Percentiles rank a stretch among this genome's conserved stretches.
Evolutionary conservation across 2,329 filamentous ascomycete genomes (phyloP).

Genomic region (Ceratocystis alfenasii): DNA sequence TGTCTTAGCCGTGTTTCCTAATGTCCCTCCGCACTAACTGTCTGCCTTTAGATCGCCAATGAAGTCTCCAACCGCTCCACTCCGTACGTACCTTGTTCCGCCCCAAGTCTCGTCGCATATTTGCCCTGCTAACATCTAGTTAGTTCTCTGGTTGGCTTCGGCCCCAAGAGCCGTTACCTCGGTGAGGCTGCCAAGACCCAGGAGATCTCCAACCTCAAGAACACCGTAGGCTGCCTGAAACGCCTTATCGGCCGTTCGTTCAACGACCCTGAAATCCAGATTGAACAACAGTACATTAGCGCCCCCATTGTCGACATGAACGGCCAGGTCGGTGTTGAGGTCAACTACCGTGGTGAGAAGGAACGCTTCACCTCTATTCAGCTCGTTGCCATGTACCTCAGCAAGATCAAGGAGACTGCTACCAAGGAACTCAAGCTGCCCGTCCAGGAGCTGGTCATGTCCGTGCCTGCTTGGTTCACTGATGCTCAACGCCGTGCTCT

Average conservation of each 20-base stretch:
- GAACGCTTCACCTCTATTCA: constrained; percentile 90
- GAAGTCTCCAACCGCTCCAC: constrained; percentile 97
- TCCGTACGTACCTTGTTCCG: constrained; percentile 56
- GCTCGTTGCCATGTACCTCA: constrained; percentile 87
- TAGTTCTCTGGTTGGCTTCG: constrained; percentile 88
- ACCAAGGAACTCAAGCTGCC: constrained; percentile 78
- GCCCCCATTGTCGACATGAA: constrained; percentile 78
- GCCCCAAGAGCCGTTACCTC: constrained; percentile 83
- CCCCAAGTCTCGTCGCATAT: constrained; percentile 18
- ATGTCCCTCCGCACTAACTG: constrained; percentile 1
- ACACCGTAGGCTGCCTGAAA: constrained; percentile 88
- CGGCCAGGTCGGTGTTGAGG: constrained; percentile 89
- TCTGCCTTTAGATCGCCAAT: constrained; percentile 70
- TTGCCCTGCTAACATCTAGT: constrained; percentile 14
- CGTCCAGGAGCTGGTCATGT: constrained; percentile 86
- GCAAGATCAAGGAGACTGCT: constrained; percentile 84
- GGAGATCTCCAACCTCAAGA: constrained; percentile 98
- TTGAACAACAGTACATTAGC: constrained; percentile 85
- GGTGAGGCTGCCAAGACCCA: constrained; percentile 96
- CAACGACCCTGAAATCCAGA: constrained; percentile 80
- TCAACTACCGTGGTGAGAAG: constrained; percentile 87
- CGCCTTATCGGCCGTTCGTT: constrained; percentile 78
- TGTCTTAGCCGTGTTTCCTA: neutral
- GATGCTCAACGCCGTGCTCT: constrained; percentile 82
- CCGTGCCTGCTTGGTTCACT: constrained; percentile 93